Evolutionary conservation across 2,329 filamentous ascomycete genomes (phyloP), one percentile per base, ranked within the genome.

Genomic region (Thelonectria blattea): DNA sequence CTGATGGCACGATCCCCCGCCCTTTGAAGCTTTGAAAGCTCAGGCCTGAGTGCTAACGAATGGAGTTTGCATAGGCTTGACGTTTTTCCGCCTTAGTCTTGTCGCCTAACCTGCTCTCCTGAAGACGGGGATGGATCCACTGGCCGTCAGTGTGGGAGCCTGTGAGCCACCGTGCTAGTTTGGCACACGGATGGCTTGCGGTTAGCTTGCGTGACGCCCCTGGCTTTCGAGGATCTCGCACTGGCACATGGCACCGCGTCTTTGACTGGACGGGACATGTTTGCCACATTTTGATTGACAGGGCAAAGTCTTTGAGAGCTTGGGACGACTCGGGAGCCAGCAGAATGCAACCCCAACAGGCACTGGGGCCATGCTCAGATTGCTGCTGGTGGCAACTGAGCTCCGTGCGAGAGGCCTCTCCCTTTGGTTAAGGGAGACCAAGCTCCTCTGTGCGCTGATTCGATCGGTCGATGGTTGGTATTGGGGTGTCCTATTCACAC

Each of bases 121-220:
- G 52, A 34, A 48, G 51, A 58, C 43, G 60, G 62, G 43, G 32
- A 42, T 42, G 55, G 17, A 50, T 58, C 64, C 64, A 64, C 62
- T 45, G 49, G 53, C 55, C 27, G 27, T 66, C 46, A 53, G 52
- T 37, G 27, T 30, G 27, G 27, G 27, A 30, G 27, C 27, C 47
- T 64, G 57, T 42, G 60, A 56, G 45, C 60, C 52, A 67, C 61
- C 53, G 45, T 51, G 56, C 59, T 63, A 64, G 62, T 63, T 67
- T 70, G 65, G 68, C 68, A 70, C 63, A 67, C 66, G 68, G 68
- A 67, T 70, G 68, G 68, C 68, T 70, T 70, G 60, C 56, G 57
- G 61, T 61, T 68, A 70, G 68, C 52, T 41, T 62, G 55, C 49
- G 41, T 50, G 61, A 59, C 53, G 58, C 61, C 66, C 65, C 68